A percentile compares a stretch with the other conserved stretches of the same genome.
phyloP scores from a whole-genome alignment of 495 filamentous ascomycete species.

The Lasiosphaeris hirsuta region DNA sequence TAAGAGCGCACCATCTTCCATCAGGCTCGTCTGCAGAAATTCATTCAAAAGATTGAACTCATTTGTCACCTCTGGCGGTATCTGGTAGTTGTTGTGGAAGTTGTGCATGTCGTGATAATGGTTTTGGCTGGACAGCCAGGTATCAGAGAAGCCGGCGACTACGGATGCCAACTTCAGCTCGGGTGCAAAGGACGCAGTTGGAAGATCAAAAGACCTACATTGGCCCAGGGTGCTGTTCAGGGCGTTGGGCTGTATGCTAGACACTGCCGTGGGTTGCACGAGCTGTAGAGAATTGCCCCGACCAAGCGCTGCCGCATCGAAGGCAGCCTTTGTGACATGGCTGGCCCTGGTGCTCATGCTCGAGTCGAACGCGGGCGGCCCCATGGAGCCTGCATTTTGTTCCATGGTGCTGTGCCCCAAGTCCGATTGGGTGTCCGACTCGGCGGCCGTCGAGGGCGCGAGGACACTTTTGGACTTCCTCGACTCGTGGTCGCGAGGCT shows the following conservation, averaged over 20 bases:
- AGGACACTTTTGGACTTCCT: slow-evolving; percentile 67
- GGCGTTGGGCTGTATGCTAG: slow-evolving; percentile 50
- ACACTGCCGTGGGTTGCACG: slow-evolving; percentile 54
- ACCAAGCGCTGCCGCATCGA: slow-evolving; percentile 40
- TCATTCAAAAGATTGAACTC: slow-evolving; percentile 96
- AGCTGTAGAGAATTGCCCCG: slow-evolving; percentile 49
- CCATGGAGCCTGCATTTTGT: slow-evolving; percentile 39
- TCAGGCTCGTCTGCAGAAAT: slow-evolving; percentile 82
- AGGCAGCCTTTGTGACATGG: slow-evolving; percentile 40
- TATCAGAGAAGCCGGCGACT: slow-evolving; percentile 51
- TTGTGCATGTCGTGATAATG: slow-evolving; percentile 92
- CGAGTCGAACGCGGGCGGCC: slow-evolving; percentile 39
- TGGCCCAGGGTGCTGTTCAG: slow-evolving; percentile 61
- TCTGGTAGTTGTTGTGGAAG: slow-evolving; percentile 92
- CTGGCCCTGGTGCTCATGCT: slow-evolving; percentile 30
- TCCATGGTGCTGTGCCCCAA: slow-evolving; percentile 40
- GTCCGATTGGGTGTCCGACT: slow-evolving; percentile 42
- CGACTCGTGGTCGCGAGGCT: slow-evolving; percentile 72
- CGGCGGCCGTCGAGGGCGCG: slow-evolving; percentile 57
- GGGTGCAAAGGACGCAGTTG: slow-evolving; percentile 24
- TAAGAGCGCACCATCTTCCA: slow-evolving; percentile 72
- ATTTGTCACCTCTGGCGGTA: slow-evolving; percentile 88
- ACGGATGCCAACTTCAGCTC: slow-evolving; percentile 37
- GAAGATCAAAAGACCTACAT: slow-evolving; percentile 60
- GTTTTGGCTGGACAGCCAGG: slow-evolving; percentile 61